Percentiles rank a stretch among this genome's conserved stretches.
phyloP scores from a whole-genome alignment of 176 grass and related monocot genomes.

The Aechmea fasciata region DNA sequence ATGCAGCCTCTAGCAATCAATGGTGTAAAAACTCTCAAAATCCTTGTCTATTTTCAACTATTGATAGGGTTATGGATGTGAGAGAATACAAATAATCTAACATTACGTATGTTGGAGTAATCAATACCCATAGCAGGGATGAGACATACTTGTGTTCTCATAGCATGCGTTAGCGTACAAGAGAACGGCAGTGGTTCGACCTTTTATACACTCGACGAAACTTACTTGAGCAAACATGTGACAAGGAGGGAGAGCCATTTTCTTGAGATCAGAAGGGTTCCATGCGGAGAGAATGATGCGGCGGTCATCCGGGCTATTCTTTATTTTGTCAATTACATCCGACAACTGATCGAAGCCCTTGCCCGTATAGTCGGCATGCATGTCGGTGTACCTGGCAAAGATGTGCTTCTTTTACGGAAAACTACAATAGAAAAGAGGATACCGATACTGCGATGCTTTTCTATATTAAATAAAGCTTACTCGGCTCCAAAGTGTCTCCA shows the following conservation, averaged over 20 bases:
- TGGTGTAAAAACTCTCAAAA: too few species aligned
- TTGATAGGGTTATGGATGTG: too few species aligned
- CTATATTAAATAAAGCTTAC: conserved; percentile 31
- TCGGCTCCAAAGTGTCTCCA: conserved; percentile 85
- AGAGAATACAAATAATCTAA: too few species aligned
- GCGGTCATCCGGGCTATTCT: conserved; percentile 70
- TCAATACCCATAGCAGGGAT: too few species aligned
- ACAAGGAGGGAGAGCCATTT: conserved; percentile 81
- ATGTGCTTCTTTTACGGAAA: neutral
- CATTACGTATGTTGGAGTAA: too few species aligned
- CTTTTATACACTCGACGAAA: neutral
- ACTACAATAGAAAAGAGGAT: neutral
- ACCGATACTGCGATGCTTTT: neutral
- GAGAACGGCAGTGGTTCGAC: neutral
- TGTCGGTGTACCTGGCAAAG: conserved; percentile 53
- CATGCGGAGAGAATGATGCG: conserved; percentile 66
- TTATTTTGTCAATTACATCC: conserved; percentile 77
- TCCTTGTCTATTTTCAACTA: too few species aligned
- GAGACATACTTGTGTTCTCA: too few species aligned
- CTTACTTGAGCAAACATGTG: conserved; percentile 86
- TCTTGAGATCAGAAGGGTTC: conserved; percentile 71
- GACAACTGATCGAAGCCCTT: conserved; percentile 80
- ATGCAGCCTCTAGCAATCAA: too few species aligned
- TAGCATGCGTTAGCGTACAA: neutral
- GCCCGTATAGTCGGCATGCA: conserved; percentile 74